phyloP scores from a whole-genome alignment of 768 basidiomycete species.

The Kwoniella pini region DNA sequence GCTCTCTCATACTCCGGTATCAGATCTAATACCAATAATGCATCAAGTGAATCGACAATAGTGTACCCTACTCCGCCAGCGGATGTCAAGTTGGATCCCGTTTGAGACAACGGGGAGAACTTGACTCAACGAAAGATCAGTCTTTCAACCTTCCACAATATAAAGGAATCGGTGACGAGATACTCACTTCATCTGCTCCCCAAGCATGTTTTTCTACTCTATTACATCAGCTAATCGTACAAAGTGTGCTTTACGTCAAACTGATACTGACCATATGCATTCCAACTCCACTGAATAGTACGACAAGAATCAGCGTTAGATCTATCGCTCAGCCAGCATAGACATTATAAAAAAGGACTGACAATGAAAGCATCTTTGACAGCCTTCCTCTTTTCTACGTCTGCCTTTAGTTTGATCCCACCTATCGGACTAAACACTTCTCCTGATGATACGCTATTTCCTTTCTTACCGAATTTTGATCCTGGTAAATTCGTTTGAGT shows the following conservation, averaged over 20 bases:
- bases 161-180: neutral
- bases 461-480: slow-evolving; percentile 17
- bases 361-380: slow-evolving; percentile 27
- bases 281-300: slow-evolving; percentile 27
- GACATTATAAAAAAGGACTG: neutral
- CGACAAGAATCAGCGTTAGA: too few relatives aligned
- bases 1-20: slow-evolving; percentile 75
- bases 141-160: too few relatives aligned
- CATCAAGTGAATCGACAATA: slow-evolving; percentile 83
- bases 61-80: slow-evolving; percentile 82
- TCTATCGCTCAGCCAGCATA: too few relatives aligned
- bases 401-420: slow-evolving; percentile 18
- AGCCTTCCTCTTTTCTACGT: slow-evolving; percentile 22
- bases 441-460: slow-evolving; percentile 1
- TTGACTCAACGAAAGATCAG: too few relatives aligned
- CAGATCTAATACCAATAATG: slow-evolving; percentile 81
- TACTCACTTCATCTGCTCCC: slow-evolving; percentile 22
- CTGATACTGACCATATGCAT: slow-evolving; percentile 12
- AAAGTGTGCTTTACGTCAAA: neutral
- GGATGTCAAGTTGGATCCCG: slow-evolving; percentile 73
- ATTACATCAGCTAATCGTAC: too few relatives aligned
- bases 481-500: slow-evolving; percentile 3
- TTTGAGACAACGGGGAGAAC: slow-evolving; percentile 77
- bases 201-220: slow-evolving; percentile 19
- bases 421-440: slow-evolving; percentile 6